phyloP scores from a whole-genome alignment of 352 stramenopile species.

The Blastocystis sp. region DNA sequence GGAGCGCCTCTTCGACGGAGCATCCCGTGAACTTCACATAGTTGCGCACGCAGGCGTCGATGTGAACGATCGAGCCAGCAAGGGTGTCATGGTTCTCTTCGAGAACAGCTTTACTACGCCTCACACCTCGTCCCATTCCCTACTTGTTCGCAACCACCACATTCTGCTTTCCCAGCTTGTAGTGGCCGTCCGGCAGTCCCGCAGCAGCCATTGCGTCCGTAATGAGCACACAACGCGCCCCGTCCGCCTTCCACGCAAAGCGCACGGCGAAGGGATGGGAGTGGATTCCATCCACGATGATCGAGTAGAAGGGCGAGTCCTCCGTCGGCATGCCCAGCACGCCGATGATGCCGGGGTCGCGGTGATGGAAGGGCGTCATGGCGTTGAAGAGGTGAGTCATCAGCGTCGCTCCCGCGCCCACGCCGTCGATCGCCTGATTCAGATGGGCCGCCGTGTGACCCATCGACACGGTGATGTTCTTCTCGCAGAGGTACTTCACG shows the following conservation, averaged over 20 bases:
- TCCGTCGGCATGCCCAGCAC: slow-evolving; percentile 79
- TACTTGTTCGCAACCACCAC: slow-evolving; percentile 78
- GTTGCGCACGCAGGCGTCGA: slow-evolving; percentile 83
- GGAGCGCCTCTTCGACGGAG: slow-evolving; percentile 81
- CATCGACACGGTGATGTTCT: slow-evolving; percentile 80
- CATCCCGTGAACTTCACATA: slow-evolving; percentile 85
- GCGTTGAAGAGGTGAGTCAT: slow-evolving; percentile 90
- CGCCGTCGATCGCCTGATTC: slow-evolving; percentile 80
- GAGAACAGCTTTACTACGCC: slow-evolving; percentile 75
- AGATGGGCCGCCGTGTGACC: slow-evolving; percentile 83
- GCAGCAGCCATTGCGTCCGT: slow-evolving; percentile 85
- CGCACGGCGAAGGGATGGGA: slow-evolving; percentile 81
- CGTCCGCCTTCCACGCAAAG: slow-evolving; percentile 84
- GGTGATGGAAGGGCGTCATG: slow-evolving; percentile 88
- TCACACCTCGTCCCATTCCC: neutral
- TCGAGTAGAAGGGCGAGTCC: slow-evolving; percentile 80
- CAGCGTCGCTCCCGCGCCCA: slow-evolving; percentile 81
- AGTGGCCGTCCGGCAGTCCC: slow-evolving; percentile 80
- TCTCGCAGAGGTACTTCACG: slow-evolving; percentile 78
- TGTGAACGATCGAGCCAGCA: slow-evolving; percentile 83
- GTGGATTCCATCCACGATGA: slow-evolving; percentile 87
- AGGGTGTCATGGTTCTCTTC: slow-evolving; percentile 82
- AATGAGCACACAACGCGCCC: slow-evolving; percentile 82
- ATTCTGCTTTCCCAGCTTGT: slow-evolving; percentile 82
- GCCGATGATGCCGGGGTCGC: slow-evolving; percentile 85